Evolutionary conservation across 805 yeast genomes (phyloP).

Genomic region (Schwanniomyces yamadae): DNA sequence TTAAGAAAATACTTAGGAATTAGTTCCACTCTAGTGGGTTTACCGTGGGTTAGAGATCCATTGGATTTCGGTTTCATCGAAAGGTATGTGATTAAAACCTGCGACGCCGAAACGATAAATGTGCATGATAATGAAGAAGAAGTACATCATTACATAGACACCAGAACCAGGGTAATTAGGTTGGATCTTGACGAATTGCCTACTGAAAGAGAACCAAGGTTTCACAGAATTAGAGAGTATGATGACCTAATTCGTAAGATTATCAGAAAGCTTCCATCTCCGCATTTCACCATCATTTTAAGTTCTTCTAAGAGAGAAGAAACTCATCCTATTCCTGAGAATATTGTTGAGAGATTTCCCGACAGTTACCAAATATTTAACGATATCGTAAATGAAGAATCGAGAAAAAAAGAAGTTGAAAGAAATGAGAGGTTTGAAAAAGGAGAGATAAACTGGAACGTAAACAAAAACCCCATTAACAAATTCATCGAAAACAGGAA

Average conservation of each 20-base stretch:
- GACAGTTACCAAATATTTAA: conserved; percentile 48
- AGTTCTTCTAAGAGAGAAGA: conserved; percentile 34
- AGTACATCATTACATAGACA: conserved; percentile 59
- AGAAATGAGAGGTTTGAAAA: conserved; percentile 44
- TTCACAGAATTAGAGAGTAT: conserved; percentile 32
- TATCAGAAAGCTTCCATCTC: conserved; percentile 71
- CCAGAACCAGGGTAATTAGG: conserved; percentile 58
- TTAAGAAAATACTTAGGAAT: conserved; percentile 50
- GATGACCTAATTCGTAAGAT: conserved; percentile 54
- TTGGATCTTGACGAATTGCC: conserved; percentile 55
- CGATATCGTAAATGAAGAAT: conserved; percentile 52
- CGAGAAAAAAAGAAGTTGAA: conserved; percentile 53
- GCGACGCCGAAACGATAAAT: conserved; percentile 49
- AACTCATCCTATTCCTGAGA: conserved; percentile 31
- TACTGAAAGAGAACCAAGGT: conserved; percentile 14
- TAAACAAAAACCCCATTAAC: conserved; percentile 26
- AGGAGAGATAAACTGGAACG: conserved; percentile 27
- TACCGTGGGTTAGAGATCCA: conserved; percentile 49
- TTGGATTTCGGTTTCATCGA: conserved; percentile 46
- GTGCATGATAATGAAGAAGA: conserved; percentile 44
- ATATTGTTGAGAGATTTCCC: conserved; percentile 30
- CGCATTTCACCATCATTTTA: conserved; percentile 60
- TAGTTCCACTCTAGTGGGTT: conserved; percentile 60
- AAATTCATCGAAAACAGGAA: conserved; percentile 29
- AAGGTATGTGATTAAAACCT: conserved; percentile 42